Conservation (phyloP, 768 basidiomycete species). For the Leccinum variicolor region DNA sequence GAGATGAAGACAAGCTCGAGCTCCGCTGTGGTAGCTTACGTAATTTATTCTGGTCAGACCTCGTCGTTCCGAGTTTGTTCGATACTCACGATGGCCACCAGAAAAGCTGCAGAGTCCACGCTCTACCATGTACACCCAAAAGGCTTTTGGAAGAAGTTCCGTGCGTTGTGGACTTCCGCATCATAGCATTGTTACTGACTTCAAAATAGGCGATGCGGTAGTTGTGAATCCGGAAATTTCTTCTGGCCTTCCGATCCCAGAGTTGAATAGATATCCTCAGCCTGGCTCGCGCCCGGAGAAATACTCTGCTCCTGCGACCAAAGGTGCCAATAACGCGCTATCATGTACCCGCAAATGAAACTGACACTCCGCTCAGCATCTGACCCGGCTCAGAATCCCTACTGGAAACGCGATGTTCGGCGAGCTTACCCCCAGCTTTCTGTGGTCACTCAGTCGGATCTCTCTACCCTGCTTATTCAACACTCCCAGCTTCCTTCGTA, state of each 20-base stretch:
- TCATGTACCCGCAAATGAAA: background rate
- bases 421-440: constrained; percentile 91
- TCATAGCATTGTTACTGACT: constrained; percentile 3
- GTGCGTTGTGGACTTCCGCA: constrained; percentile 42
- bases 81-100: constrained; percentile 56
- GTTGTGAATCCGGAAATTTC: constrained; percentile 91
- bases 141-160: constrained; percentile 97
- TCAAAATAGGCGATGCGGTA: constrained; percentile 66
- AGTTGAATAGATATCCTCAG: constrained; percentile 74
- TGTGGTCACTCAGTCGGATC: constrained; percentile 78
- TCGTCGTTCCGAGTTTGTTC: constrained; percentile 4
- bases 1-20: no score
- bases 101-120: constrained; percentile 82
- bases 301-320: constrained; percentile 85
- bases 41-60: constrained; percentile 4
- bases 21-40: constrained; percentile 2
- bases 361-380: constrained; percentile 52
- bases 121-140: constrained; percentile 86
- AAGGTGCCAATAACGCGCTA: constrained; percentile 46
- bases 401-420: constrained; percentile 95
- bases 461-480: constrained; percentile 78
- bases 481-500: constrained; percentile 67
- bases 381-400: constrained; percentile 85
- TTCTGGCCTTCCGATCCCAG: constrained; percentile 77
- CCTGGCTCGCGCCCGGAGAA: constrained; percentile 86